Base-by-base conservation (phyloP, 306 rosid species). In the Styphnolobium japonicum region DNA sequence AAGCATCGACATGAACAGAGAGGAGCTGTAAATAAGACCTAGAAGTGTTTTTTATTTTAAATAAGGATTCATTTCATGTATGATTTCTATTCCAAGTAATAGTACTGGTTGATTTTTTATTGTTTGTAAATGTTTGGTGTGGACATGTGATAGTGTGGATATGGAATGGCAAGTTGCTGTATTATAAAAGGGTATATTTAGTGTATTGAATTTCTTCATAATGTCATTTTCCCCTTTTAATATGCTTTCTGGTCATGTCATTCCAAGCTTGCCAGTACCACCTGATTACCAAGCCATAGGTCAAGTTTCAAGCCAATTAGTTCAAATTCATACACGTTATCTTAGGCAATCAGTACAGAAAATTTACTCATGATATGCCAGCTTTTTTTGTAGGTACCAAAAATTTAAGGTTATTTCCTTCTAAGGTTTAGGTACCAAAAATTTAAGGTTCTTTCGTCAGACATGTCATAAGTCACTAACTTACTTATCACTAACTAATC, bases 71-170 rank as follows among this genome's bases (percentile, higher is more conserved):
- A 49, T 70, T 68, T 71, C 67, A 18, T 45, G 45, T 67, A 36
- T 66, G 36, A 33, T 43, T 2, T 23, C 64, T 15, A 66, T 43
- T 56, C 56, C 45, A 66, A 68, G 74, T 18, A 34, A 25, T 37
- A 10, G 36, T 10, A 39, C n/a, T 40, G 34, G 18, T 40, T 82
- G 62, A 16, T 68, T 19, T 63, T 67, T 69, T 15, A 51, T 56
- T 75, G 69, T 81, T 68, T 67, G 73, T 67, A 48, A 29, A 62
- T 51, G 60, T 56, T 61, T 76, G 74, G 85, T 60, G 78, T 49
- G 74, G 33, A 49, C 67, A 57, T 40, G 31, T 49, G 5, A 40
- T 27, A 58, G 22, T 21, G 68, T 58, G 3, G 42, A 2, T 23
- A 10, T 73, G 81, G 61, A 39, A 25, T 53, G 60, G 45, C 48